Conservation (phyloP, 139 green algal genomes). For the Micractinium conductrix region DNA sequence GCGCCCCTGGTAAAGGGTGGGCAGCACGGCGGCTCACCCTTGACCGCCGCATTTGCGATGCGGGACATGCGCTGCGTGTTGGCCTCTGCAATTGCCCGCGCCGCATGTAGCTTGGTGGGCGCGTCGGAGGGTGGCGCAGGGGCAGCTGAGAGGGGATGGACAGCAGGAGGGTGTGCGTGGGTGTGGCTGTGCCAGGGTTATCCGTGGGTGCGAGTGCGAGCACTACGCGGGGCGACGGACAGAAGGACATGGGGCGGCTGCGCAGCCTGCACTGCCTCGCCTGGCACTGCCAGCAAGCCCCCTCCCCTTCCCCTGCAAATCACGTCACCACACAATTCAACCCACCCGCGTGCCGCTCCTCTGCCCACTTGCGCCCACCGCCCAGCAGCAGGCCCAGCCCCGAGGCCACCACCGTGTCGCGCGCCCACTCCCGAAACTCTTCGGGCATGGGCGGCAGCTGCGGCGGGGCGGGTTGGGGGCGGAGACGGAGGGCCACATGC, state of each 20-base stretch:
- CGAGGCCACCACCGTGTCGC: conserved; percentile 33
- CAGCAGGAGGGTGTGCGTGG: not conserved
- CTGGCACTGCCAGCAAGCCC: no score
- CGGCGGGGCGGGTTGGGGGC: no score
- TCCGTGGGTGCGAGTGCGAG: no score
- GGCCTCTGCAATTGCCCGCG: conserved; percentile 37
- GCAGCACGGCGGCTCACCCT: no score
- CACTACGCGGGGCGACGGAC: not conserved
- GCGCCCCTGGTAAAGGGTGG: no score
- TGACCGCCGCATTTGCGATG: conserved; percentile 26
- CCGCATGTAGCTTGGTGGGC: conserved; percentile 33
- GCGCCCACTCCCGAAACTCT: conserved; percentile 47
- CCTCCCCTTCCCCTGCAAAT: not conserved
- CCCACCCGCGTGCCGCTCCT: conserved; percentile 35
- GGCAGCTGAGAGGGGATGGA: not conserved
- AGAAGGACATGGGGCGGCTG: not conserved
- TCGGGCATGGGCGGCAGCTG: conserved; percentile 46
- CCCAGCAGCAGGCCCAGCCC: conserved; percentile 38
- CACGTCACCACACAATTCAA: not conserved
- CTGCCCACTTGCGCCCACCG: conserved; percentile 12
- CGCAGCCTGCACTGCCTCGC: not conserved
- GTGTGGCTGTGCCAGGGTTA: no score
- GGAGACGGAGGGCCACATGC: no score
- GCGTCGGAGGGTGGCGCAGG: not conserved
- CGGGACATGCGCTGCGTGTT: conserved; percentile 42